These are phyloP conservation scores for Phytophthora ohioensis DNA, from an alignment of 352 stramenopile species.

Conservation along the genomic window DNA sequence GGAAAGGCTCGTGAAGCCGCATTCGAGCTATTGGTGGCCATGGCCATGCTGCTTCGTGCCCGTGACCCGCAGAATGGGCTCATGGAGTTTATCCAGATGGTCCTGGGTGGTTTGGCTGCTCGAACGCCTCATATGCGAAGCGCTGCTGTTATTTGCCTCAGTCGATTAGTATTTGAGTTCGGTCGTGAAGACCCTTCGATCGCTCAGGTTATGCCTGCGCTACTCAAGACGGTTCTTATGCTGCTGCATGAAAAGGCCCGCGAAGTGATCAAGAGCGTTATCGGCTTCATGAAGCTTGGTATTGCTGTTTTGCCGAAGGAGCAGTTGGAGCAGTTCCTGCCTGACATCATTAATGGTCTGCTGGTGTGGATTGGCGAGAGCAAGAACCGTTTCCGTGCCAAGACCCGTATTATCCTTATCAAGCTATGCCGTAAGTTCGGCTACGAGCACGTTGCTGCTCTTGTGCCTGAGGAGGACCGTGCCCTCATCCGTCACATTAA, in stretches of 20 bases:
- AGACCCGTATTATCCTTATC: constrained; percentile 96
- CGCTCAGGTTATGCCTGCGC: constrained; percentile 79
- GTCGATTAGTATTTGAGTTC: constrained; percentile 96
- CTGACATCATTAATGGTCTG: constrained; percentile 92
- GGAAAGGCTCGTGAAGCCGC: constrained; percentile 92
- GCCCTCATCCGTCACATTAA: constrained; percentile 96
- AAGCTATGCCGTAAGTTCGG: constrained; percentile 95
- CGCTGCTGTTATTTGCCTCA: constrained; percentile 94
- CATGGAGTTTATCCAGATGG: constrained; percentile 92
- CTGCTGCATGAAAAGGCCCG: constrained; percentile 94
- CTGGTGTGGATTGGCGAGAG: constrained; percentile 95
- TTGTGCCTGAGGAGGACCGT: constrained; percentile 91
- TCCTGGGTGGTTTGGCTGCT: constrained; percentile 93
- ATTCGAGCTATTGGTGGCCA: constrained; percentile 87
- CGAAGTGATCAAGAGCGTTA: constrained; percentile 97
- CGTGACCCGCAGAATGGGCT: constrained; percentile 78
- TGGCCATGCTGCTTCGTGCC: constrained; percentile 77
- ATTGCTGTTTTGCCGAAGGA: constrained; percentile 93
- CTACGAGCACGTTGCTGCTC: constrained; percentile 90
- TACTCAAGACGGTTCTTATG: constrained; percentile 94
- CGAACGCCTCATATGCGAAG: constrained; percentile 96
- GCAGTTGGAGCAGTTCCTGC: constrained; percentile 90
- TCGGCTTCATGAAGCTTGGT: constrained; percentile 96
- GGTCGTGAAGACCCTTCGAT: constrained; percentile 77
- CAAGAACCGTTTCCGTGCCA: constrained; percentile 96